A percentile compares a stretch with the other conserved stretches of the same genome.
These are phyloP conservation scores for Gynochthodes officinalis DNA, from an alignment of 257 asterid genomes.

Conservation along the genomic window DNA sequence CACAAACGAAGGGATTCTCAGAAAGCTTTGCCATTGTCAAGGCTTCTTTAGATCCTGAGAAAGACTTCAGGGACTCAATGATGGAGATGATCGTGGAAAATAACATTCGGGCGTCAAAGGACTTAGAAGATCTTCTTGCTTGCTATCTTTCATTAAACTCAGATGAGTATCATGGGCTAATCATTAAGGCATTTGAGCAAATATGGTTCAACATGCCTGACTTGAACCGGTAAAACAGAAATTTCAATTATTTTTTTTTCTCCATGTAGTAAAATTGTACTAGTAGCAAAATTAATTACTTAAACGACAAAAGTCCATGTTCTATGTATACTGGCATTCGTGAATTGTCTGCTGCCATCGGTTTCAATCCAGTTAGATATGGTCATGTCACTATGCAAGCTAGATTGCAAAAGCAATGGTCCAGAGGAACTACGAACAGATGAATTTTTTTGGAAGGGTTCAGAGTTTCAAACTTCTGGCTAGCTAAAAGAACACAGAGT, in stretches of 20 bases:
- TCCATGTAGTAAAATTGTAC: conserved; percentile 14
- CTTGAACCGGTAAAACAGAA: conserved; percentile 10
- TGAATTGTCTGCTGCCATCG: not conserved
- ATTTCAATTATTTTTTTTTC: not conserved
- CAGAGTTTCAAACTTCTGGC: not conserved
- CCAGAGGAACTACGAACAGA: conserved; percentile 1
- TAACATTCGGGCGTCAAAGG: conserved; percentile 59
- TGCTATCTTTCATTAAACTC: conserved; percentile 78
- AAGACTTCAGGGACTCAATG: conserved; percentile 86
- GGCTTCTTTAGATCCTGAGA: conserved; percentile 79
- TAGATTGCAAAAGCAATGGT: not conserved
- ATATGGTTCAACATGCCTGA: conserved; percentile 68
- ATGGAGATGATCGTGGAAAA: conserved; percentile 88
- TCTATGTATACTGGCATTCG: conserved; percentile 1
- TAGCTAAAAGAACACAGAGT: not conserved
- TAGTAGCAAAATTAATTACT: conserved; percentile 2
- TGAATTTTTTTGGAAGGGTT: not conserved
- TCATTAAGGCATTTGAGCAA: conserved; percentile 79
- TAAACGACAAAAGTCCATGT: conserved; percentile 5
- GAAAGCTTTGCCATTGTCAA: conserved; percentile 86
- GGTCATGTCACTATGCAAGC: not conserved
- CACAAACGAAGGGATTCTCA: conserved; percentile 25
- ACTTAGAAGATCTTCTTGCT: conserved; percentile 81
- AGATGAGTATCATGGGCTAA: conserved; percentile 64
- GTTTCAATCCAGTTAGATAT: not conserved